These are phyloP conservation scores for Catharanthus roseus DNA, from an alignment of 257 asterid genomes.

Conservation along the genomic window DNA sequence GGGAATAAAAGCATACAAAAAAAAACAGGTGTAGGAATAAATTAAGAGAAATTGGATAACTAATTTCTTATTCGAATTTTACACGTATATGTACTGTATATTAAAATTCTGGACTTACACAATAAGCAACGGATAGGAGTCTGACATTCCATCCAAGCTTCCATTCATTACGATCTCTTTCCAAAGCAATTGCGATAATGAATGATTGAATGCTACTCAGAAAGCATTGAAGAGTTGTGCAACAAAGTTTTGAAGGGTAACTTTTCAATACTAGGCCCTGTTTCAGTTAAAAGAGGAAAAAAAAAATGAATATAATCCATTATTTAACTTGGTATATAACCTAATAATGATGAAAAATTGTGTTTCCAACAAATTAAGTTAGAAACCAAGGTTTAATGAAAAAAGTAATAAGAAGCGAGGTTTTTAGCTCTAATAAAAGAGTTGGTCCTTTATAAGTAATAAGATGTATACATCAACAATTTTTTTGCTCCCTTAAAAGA, in stretches of 20 bases:
- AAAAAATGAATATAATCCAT: too few species aligned
- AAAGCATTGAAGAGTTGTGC: slow-evolving; percentile 65
- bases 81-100: too few species aligned
- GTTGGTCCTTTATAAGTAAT: too few species aligned
- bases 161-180: slow-evolving; percentile 63
- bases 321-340: background rate
- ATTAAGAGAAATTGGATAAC: too few species aligned
- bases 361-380: background rate
- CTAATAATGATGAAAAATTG: background rate
- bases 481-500: too few species aligned
- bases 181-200: slow-evolving; percentile 48
- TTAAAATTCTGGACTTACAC: slow-evolving; percentile 40
- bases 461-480: too few species aligned
- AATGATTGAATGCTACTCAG: slow-evolving; percentile 64
- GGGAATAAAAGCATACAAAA: too few species aligned
- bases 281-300: background rate
- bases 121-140: slow-evolving; percentile 57
- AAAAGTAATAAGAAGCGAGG: too few species aligned
- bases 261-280: slow-evolving; percentile 47
- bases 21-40: too few species aligned
- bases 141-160: slow-evolving; percentile 58
- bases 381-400: too few species aligned
- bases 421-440: too few species aligned
- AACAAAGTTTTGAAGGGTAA: slow-evolving; percentile 72
- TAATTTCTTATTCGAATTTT: too few species aligned